A percentile compares a stretch with the other conserved stretches of the same genome.
phyloP scores from a whole-genome alignment of 176 grass and related monocot species.

The Cymbopogon citratus region DNA sequence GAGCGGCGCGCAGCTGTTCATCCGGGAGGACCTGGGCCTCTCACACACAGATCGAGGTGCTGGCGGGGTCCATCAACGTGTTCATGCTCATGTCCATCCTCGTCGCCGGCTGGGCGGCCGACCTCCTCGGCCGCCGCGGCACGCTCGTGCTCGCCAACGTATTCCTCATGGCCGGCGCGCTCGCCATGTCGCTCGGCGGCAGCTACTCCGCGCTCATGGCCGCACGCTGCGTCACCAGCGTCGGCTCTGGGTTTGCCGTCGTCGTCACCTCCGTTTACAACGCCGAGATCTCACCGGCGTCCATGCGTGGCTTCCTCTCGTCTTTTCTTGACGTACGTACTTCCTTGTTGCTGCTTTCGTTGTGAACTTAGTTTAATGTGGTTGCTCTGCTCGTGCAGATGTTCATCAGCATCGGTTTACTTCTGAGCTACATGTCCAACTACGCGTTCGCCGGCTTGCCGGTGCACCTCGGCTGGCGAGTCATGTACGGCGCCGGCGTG shows the following conservation, averaged over 20 bases:
- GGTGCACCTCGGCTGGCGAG: constrained; percentile 39
- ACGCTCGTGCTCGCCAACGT: constrained; percentile 32
- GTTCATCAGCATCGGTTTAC: background rate
- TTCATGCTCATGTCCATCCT: constrained; percentile 34
- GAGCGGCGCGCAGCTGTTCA: constrained; percentile 59
- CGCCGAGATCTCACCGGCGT: constrained; percentile 38
- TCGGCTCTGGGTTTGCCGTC: constrained; percentile 18
- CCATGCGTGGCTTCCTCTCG: constrained; percentile 26
- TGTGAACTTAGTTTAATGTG: background rate
- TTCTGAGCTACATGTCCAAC: constrained; percentile 1
- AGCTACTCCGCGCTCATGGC: constrained; percentile 34
- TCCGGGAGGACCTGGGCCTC: constrained; percentile 37
- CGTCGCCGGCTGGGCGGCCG: constrained; percentile 34
- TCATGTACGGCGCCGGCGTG: constrained; percentile 32
- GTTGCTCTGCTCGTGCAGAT: background rate
- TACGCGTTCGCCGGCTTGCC: constrained; percentile 39
- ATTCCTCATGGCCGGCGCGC: constrained; percentile 38
- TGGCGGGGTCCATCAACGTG: constrained; percentile 30
- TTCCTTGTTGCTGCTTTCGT: background rate
- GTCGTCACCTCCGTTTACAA: constrained; percentile 36
- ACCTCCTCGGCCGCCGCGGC: constrained; percentile 18
- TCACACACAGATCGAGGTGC: constrained; percentile 39
- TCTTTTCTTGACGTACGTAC: background rate
- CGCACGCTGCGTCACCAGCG: constrained; percentile 36
- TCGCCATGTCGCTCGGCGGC: constrained; percentile 34